A percentile compares a stretch with the other conserved stretches of the same genome.
Conservation (phyloP, 2,329 filamentous ascomycete genomes). For the Lachnellula arida region DNA sequence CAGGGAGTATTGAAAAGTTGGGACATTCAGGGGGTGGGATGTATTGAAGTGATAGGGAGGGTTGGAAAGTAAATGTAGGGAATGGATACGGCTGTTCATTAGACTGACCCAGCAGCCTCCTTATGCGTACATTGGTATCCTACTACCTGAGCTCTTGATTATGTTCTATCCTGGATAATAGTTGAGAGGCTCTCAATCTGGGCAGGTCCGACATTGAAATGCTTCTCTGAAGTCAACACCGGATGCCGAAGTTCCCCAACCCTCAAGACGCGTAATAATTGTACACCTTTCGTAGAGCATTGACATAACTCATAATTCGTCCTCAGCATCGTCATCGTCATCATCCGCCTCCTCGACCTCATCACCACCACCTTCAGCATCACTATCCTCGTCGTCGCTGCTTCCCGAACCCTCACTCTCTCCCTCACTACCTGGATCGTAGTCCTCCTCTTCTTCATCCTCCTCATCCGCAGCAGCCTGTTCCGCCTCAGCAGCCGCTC, state of each 20-base stretch:
- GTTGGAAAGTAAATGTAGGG: neutral
- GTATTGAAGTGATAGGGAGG: neutral
- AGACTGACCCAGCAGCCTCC: neutral
- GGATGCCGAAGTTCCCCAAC: too few species aligned
- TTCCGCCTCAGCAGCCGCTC: constrained; percentile 32
- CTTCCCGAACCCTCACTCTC: constrained; percentile 54
- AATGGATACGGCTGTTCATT: neutral
- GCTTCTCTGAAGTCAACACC: too few species aligned
- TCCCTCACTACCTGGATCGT: constrained; percentile 50
- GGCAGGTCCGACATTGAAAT: too few species aligned
- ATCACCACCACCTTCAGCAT: constrained; percentile 44
- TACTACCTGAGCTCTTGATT: too few species aligned
- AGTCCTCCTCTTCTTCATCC: constrained; percentile 62
- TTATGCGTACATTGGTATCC: too few species aligned
- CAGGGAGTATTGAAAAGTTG: neutral
- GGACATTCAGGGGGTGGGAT: neutral
- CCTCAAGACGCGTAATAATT: too few species aligned
- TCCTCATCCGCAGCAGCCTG: constrained; percentile 51
- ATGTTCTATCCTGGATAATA: too few species aligned
- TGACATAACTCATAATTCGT: neutral
- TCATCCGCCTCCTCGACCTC: constrained; percentile 28
- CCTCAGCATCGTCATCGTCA: constrained; percentile 23
- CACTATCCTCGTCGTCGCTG: constrained; percentile 42
- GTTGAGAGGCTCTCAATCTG: too few species aligned
- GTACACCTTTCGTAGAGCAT: too few species aligned